A percentile compares a stretch with the other conserved stretches of the same genome.
Evolutionary conservation across 352 stramenopile species (phyloP).

Genomic region (Globisporangium canariense): DNA sequence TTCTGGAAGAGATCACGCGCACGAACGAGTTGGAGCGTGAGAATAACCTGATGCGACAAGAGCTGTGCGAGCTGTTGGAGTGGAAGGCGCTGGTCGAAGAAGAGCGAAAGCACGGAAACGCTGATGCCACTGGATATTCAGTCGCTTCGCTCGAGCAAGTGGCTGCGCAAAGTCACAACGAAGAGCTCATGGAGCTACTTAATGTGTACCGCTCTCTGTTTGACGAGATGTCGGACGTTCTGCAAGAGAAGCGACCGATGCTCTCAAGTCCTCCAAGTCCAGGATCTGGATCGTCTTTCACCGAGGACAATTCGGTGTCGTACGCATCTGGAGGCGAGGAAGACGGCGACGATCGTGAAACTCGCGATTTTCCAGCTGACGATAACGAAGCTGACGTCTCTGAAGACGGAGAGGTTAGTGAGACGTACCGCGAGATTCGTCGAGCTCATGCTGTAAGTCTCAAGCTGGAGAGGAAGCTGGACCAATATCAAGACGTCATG

Average conservation of each 20-base stretch:
- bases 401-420: slow-evolving; percentile 33
- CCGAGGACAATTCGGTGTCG: slow-evolving; percentile 62
- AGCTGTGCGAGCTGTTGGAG: slow-evolving; percentile 69
- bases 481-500: slow-evolving; percentile 69
- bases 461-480: slow-evolving; percentile 66
- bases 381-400: slow-evolving; percentile 37
- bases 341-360: slow-evolving; percentile 31
- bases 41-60: slow-evolving; percentile 63
- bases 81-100: slow-evolving; percentile 68
- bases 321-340: slow-evolving; percentile 42
- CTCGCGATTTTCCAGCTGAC: slow-evolving; percentile 26
- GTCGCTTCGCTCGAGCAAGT: neutral
- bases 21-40: slow-evolving; percentile 57
- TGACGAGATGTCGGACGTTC: slow-evolving; percentile 47
- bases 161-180: slow-evolving; percentile 21
- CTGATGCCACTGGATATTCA: slow-evolving; percentile 20
- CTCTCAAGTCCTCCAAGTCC: slow-evolving; percentile 42
- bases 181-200: slow-evolving; percentile 56
- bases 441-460: slow-evolving; percentile 52
- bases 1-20: slow-evolving; percentile 34
- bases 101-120: slow-evolving; percentile 33
- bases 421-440: slow-evolving; percentile 52
- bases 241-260: slow-evolving; percentile 53
- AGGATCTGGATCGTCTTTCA: slow-evolving; percentile 59
- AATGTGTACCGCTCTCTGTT: slow-evolving; percentile 71